A percentile compares a stretch with the other conserved stretches of the same genome.
Evolutionary conservation across 2,329 filamentous ascomycete genomes (phyloP).

Genomic region (Alternaria arbusti): DNA sequence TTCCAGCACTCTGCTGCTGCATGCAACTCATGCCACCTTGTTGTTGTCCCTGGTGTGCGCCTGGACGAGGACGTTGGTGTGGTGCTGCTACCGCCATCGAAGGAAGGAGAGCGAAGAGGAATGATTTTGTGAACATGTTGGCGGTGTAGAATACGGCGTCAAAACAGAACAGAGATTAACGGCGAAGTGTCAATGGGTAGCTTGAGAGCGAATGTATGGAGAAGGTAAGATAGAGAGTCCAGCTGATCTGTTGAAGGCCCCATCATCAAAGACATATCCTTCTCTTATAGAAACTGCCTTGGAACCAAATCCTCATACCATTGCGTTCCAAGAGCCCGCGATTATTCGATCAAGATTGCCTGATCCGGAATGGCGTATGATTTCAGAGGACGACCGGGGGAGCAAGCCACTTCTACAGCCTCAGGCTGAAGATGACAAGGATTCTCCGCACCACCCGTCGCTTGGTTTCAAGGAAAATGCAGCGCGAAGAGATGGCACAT

Average conservation of each 20-base stretch:
- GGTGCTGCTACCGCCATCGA: slow-evolving; percentile 10
- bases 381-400: background rate
- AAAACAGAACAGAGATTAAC: background rate
- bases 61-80: background rate
- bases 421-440: background rate
- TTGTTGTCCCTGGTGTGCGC: background rate
- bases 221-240: background rate
- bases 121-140: background rate
- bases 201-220: background rate
- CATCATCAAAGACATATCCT: background rate
- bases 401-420: background rate
- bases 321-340: background rate
- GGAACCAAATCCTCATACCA: background rate
- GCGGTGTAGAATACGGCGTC: background rate
- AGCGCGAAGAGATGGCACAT: background rate
- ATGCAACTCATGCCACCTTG: slow-evolving; percentile 4
- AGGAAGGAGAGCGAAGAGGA: slow-evolving; percentile 10
- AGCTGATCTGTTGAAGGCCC: background rate
- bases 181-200: background rate
- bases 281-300: background rate
- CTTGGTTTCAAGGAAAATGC: background rate
- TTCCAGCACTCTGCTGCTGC: slow-evolving; percentile 1
- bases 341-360: slow-evolving; percentile 21
- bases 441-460: background rate
- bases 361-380: background rate